Conservation (phyloP, 169 alveolate genomes). For the Neospora caninum region DNA sequence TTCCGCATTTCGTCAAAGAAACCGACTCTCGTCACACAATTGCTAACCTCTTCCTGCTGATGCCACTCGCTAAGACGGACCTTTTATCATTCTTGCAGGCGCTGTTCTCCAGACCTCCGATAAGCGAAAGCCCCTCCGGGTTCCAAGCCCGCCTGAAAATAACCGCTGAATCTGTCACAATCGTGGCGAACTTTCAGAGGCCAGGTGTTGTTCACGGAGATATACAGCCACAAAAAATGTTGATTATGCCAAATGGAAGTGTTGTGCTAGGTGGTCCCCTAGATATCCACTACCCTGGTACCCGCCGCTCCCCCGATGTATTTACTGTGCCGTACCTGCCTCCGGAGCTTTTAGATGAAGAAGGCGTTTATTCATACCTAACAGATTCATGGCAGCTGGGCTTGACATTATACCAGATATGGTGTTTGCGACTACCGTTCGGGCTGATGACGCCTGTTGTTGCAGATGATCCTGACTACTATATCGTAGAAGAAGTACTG, state of each 20-base stretch:
- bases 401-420: constrained; percentile 37
- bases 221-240: constrained; percentile 36
- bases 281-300: not conserved
- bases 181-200: constrained; percentile 14
- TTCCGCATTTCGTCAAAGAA: too few relatives aligned
- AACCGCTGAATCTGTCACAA: constrained; percentile 48
- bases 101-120: not conserved
- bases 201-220: constrained; percentile 37
- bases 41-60: not conserved
- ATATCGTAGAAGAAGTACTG: too few relatives aligned
- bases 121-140: not conserved
- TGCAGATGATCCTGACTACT: too few relatives aligned
- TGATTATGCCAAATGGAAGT: constrained; percentile 31
- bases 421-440: constrained; percentile 50
- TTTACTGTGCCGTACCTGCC: constrained; percentile 22
- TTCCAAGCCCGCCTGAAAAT: not conserved
- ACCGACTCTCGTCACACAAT: not conserved
- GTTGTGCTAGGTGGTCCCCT: not conserved
- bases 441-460: not conserved
- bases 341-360: constrained; percentile 21
- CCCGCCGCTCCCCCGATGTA: constrained; percentile 19
- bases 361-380: not conserved
- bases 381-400: constrained; percentile 63
- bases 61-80: not conserved
- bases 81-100: not conserved